Base-by-base conservation (phyloP, 169 alveolate genomes). In the Plasmodium vivax region DNA sequence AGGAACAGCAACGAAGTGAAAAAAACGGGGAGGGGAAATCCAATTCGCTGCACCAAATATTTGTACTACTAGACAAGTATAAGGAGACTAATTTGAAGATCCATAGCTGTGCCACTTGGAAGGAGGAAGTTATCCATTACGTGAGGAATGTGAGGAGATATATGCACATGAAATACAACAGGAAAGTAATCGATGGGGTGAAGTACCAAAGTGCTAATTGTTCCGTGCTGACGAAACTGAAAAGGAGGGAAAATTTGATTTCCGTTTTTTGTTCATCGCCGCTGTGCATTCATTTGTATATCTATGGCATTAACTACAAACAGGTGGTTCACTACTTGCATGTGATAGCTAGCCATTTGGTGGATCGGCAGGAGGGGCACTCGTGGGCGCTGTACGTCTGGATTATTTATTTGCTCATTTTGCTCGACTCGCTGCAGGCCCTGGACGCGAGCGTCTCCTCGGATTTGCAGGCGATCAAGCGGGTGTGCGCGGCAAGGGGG, bases 351-450 rank as follows among this genome's bases (percentile, higher is more conserved):
- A 27, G 58, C 34, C 54, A 85, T 73, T 32, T 85, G 54, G 43
- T 73, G 4, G 7, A 19, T 45, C 47, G 16, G 54, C 2, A 85
- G 41, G 45, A 74, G 51, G 85, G 58, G 30, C 23, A 34, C 6
- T 74, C 77, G 14, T 75, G 54, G 14, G 8, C 7, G 16, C 23
- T 85, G 2, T 85, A 45, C 27, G 3, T 85, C 14, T 85, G 93
- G 93, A 32, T 85, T 51, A 47, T 75, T 19, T 85, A 85, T 85
- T 54, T 85, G 36, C 93, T 85, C 19, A 73, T 85, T 74, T 68
- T 85, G 62, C 77, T 85, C 9, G 93, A 85, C 27, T 85, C 93
- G 19, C 38, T 85, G 62, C 93, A 85, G 36, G 93, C 93, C 54
- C 38, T 85, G 23, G 93, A 85, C 77, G 32, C 80, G 54, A 19